Conservation (phyloP, 2,329 filamentous ascomycete genomes). For the Grosmannia penicillata region DNA sequence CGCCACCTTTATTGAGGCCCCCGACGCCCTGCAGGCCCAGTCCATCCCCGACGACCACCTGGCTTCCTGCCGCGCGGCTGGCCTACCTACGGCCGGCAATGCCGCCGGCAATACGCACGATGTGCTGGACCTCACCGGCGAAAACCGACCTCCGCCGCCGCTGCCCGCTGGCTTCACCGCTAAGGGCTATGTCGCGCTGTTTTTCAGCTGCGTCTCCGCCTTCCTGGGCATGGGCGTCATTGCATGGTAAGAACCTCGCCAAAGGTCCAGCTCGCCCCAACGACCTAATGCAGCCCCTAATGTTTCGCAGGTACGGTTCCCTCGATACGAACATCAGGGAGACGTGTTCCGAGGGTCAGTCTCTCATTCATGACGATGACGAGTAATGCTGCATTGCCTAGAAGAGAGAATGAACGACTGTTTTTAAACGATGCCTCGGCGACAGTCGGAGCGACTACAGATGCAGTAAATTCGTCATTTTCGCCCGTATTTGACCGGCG, state of each 20-base stretch:
- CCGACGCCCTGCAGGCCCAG: slow-evolving; percentile 29
- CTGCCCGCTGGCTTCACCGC: slow-evolving; percentile 33
- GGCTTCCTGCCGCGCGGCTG: slow-evolving; percentile 33
- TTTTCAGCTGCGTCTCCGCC: slow-evolving; percentile 54
- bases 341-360: too few relatives aligned
- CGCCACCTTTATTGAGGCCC: slow-evolving; percentile 29
- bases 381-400: too few relatives aligned
- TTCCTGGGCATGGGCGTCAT: slow-evolving; percentile 54
- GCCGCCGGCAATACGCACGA: slow-evolving; percentile 13
- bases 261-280: not conserved
- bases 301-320: not conserved
- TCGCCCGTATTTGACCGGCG: too few relatives aligned
- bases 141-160: slow-evolving; percentile 9
- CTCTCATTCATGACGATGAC: too few relatives aligned
- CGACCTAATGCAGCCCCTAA: not conserved
- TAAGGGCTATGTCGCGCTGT: slow-evolving; percentile 58
- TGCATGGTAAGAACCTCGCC: slow-evolving; percentile 4
- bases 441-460: too few relatives aligned
- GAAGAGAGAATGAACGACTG: too few relatives aligned
- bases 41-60: slow-evolving; percentile 44
- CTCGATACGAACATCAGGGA: not conserved
- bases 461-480: too few relatives aligned
- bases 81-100: slow-evolving; percentile 11
- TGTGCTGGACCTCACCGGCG: slow-evolving; percentile 13
- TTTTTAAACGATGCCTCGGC: too few relatives aligned